A percentile compares a stretch with the other conserved stretches of the same genome.
These are phyloP conservation scores for Ustilago nuda DNA, from an alignment of 1,284 basidiomycete species.

Conservation along the genomic window DNA sequence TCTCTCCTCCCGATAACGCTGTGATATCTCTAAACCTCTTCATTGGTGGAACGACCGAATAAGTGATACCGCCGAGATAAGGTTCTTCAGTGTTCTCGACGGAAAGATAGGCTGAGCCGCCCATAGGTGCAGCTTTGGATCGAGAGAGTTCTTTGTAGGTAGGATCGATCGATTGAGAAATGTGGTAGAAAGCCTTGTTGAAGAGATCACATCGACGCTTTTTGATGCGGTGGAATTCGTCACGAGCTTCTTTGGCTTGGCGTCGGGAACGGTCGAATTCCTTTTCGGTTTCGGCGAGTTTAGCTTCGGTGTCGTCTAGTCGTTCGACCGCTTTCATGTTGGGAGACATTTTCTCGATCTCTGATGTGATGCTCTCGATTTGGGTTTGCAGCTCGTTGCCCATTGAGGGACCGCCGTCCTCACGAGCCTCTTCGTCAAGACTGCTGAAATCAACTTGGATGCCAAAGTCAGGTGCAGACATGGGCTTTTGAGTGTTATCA, in stretches of 20 bases:
- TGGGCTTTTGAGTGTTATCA: constrained; percentile 82
- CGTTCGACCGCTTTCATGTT: constrained; percentile 95
- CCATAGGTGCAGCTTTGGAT: constrained; percentile 89
- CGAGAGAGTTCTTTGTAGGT: constrained; percentile 99
- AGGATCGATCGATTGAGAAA: constrained; percentile 90
- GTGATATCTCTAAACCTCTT: constrained; percentile 99
- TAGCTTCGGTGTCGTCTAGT: constrained; percentile 89
- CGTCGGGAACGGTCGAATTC: constrained; percentile 75
- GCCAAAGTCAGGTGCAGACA: constrained; percentile 82
- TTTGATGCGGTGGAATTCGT: constrained; percentile 89
- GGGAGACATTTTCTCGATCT: constrained; percentile 94
- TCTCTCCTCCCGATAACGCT: constrained; percentile 96
- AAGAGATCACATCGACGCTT: constrained; percentile 79
- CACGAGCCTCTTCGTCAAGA: constrained; percentile 84
- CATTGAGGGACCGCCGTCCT: constrained; percentile 78
- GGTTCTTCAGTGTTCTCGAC: constrained; percentile 98
- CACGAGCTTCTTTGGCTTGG: constrained; percentile 86
- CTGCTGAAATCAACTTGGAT: constrained; percentile 85
- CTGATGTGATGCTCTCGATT: constrained; percentile 70
- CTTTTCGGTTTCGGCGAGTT: constrained; percentile 73
- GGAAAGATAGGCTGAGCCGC: constrained; percentile 94
- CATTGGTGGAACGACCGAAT: constrained; percentile 96
- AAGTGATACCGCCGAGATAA: constrained; percentile 93
- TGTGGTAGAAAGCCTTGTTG: constrained; percentile 95
- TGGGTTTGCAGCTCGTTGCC: constrained; percentile 78